Percentiles rank a stretch among this genome's conserved stretches.
These are phyloP conservation scores for Porodaedalea pini DNA, from an alignment of 1,284 basidiomycete genomes.

Conservation along the genomic window DNA sequence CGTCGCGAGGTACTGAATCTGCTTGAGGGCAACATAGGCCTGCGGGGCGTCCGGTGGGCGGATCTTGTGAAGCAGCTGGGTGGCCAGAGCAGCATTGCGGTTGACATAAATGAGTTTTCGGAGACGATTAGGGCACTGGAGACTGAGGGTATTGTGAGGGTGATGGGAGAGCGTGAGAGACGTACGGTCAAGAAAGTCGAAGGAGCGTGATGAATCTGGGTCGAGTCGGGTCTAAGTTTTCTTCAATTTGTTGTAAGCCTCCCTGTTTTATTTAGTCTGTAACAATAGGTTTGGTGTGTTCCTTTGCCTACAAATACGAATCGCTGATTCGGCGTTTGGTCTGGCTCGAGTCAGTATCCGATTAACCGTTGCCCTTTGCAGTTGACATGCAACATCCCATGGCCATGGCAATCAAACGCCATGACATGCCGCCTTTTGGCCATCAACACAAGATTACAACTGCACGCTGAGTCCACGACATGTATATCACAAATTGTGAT, in stretches of 20 bases:
- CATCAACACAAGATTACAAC: too few species aligned
- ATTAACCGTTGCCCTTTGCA: too few species aligned
- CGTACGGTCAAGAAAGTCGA: constrained; percentile 65
- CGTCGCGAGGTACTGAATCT: constrained; percentile 72
- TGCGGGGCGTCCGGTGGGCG: constrained; percentile 71
- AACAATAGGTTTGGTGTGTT: too few species aligned
- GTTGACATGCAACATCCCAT: too few species aligned
- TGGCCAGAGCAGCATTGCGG: constrained; percentile 74
- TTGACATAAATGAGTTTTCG: constrained; percentile 75
- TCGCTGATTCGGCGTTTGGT: too few species aligned
- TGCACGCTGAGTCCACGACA: too few species aligned
- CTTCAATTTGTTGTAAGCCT: neutral
- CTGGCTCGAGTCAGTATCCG: too few species aligned
- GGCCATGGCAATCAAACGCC: too few species aligned
- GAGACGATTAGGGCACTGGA: constrained; percentile 79
- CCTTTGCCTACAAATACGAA: too few species aligned
- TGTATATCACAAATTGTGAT: too few species aligned
- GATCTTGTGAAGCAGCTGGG: constrained; percentile 74
- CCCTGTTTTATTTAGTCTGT: neutral
- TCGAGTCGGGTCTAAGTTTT: neutral
- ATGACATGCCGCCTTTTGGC: too few species aligned
- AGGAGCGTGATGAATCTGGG: constrained; percentile 26
- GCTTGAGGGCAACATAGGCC: constrained; percentile 55
- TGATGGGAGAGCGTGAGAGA: constrained; percentile 82
- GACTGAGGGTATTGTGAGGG: constrained; percentile 80